phyloP scores from a whole-genome alignment of 768 basidiomycete species.

The Boletus vinaceobasis region DNA sequence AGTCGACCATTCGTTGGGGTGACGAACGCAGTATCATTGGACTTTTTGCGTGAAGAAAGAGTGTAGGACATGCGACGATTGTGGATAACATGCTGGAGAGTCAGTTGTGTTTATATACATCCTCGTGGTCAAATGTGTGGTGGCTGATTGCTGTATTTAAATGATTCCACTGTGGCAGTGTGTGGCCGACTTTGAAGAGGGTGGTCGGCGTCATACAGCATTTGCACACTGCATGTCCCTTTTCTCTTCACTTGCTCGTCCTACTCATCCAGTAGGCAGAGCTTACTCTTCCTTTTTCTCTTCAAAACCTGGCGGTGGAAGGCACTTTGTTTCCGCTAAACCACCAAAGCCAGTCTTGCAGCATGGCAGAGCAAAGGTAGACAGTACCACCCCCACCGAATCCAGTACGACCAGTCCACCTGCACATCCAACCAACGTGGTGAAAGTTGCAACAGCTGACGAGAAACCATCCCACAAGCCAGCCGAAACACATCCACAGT shows the following conservation, averaged over 20 bases:
- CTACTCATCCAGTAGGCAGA: conserved; percentile 47
- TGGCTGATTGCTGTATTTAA: not conserved
- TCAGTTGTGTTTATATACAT: not conserved
- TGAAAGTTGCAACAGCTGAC: conserved; percentile 22
- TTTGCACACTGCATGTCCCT: conserved; percentile 43
- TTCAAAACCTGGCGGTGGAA: conserved; percentile 69
- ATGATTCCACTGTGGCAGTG: not conserved
- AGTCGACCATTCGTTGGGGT: not conserved
- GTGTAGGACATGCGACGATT: conserved; percentile 5
- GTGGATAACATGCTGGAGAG: not conserved
- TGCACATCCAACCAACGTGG: conserved; percentile 8
- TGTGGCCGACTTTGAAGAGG: not conserved
- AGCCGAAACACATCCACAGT: conserved; percentile 19
- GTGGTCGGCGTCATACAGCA: not conserved
- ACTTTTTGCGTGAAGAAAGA: not conserved
- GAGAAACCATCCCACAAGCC: conserved; percentile 27
- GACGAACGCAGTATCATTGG: not conserved
- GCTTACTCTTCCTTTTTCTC: conserved; percentile 79
- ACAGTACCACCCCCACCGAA: conserved; percentile 38
- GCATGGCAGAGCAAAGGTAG: conserved; percentile 36
- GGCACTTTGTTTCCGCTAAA: conserved; percentile 75
- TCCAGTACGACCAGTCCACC: conserved; percentile 17
- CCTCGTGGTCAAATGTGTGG: not conserved
- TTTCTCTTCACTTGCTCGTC: conserved; percentile 47
- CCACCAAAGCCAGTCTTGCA: conserved; percentile 47